Evolutionary conservation across 441 rosid genomes (phyloP), one percentile per base, ranked within the genome.

Genomic region (Adansonia rubrostipa): DNA sequence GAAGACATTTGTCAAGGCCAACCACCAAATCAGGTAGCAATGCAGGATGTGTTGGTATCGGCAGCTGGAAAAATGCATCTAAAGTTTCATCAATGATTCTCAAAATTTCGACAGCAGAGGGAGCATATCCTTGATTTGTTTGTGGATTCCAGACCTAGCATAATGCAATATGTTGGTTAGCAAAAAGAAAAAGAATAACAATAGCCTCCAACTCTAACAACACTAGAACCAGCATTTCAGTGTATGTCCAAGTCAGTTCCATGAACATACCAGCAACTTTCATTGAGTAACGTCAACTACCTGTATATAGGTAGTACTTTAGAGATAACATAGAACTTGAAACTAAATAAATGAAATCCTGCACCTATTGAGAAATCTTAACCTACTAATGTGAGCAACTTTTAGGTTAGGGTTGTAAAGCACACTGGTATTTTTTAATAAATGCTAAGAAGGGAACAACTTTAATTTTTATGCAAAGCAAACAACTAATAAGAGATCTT

Each of bases 1-100:
- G 97, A 84, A 94, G 95, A 79, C 94, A 93, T 85, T 85, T 93
- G 85, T 96, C 99, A 53, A 96, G 87, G 74, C 99, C 98, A 75
- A 88, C 71, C 78, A 94, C 87, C 87, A 96, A 87, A 83, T 94
- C 96, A 75, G 98, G 98, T 72, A 96, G 88, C 77, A 94, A 85
- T 4, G 92, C 92, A 8, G 98, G 96, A 85, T 96, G 99, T 94
- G 91, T 86, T 2, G 96, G 98, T 85, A 94, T 94, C 10, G 98
- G 97, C 74, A 96, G 91, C 87, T 91, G 97, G 84, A 96, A 96
- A 89, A 87, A 94, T 9, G 98, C 92, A 28, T 92, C 95, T 61
- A 96, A 79, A 48, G 96, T 91, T 85, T 96, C 99, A 93, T 93
- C 98, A 61, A 96, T 87, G 64, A 91, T 87, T 65, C 92, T 85